phyloP scores from a whole-genome alignment of 345 rosid species.

The Ceriops tagal region DNA sequence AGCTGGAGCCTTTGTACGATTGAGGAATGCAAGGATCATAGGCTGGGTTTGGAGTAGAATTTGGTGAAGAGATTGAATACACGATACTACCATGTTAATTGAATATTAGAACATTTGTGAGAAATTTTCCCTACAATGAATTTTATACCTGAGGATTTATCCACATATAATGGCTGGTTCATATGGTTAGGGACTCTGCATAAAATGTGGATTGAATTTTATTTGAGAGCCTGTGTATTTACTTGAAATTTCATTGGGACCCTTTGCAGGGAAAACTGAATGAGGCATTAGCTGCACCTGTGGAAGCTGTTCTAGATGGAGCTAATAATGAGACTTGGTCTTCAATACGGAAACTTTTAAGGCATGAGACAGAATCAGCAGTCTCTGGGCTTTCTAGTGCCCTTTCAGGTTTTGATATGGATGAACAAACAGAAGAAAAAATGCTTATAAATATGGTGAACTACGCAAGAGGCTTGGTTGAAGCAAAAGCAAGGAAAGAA shows the following conservation, averaged over 20 bases:
- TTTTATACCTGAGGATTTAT: not conserved
- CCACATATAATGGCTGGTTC: not conserved
- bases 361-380: constrained; percentile 60
- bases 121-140: too few relatives aligned
- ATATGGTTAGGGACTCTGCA: not conserved
- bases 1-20: not conserved
- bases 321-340: constrained; percentile 87
- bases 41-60: constrained; percentile 1
- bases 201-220: not conserved
- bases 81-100: too few relatives aligned
- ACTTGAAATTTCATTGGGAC: not conserved
- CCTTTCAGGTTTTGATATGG: constrained; percentile 79
- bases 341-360: constrained; percentile 71
- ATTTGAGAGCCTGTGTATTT: not conserved
- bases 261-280: constrained; percentile 65
- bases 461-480: constrained; percentile 72
- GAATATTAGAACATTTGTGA: too few relatives aligned
- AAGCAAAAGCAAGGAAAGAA: constrained; percentile 86
- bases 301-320: constrained; percentile 93
- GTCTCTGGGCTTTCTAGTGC: constrained; percentile 64
- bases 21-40: not conserved
- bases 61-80: not conserved
- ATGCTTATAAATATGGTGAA: constrained; percentile 55
- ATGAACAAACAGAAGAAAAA: constrained; percentile 48
- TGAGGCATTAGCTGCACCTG: constrained; percentile 74